These are phyloP conservation scores for Candida railenensis DNA, from an alignment of 805 yeast species.

Conservation along the genomic window DNA sequence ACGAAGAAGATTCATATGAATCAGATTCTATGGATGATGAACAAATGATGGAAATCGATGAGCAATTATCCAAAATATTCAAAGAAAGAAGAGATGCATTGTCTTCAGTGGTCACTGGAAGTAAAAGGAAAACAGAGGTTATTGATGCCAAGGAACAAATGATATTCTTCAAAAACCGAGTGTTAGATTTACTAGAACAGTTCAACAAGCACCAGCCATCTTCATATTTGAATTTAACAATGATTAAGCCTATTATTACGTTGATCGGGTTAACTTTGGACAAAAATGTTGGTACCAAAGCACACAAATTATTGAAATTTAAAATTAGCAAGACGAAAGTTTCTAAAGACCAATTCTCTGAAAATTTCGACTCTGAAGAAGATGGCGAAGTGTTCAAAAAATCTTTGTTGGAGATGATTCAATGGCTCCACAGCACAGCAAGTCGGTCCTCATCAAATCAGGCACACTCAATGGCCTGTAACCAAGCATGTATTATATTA, in stretches of 20 bases:
- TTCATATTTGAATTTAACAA: slow-evolving; percentile 38
- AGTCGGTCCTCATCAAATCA: slow-evolving; percentile 45
- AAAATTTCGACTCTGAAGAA: slow-evolving; percentile 13
- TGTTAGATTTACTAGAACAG: slow-evolving; percentile 73
- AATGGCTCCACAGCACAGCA: slow-evolving; percentile 44
- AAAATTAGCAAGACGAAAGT: slow-evolving; percentile 53
- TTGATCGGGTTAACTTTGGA: slow-evolving; percentile 70
- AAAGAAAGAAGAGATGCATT: slow-evolving; percentile 75
- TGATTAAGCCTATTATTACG: slow-evolving; percentile 55
- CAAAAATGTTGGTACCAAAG: slow-evolving; percentile 67
- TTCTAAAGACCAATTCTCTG: slow-evolving; percentile 16
- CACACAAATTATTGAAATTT: slow-evolving; percentile 66
- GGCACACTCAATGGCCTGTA: slow-evolving; percentile 56
- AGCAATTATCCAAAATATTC: slow-evolving; percentile 78
- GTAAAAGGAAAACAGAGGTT: slow-evolving; percentile 69
- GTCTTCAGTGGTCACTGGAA: slow-evolving; percentile 50
- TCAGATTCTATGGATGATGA: slow-evolving; percentile 85
- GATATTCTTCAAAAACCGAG: slow-evolving; percentile 71
- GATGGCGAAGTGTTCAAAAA: slow-evolving; percentile 16
- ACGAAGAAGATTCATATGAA: slow-evolving; percentile 58
- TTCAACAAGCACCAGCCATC: slow-evolving; percentile 49
- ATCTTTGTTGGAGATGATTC: slow-evolving; percentile 27
- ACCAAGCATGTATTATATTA: slow-evolving; percentile 63
- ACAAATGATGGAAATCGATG: slow-evolving; percentile 93
- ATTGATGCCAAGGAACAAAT: slow-evolving; percentile 77